A percentile compares a stretch with the other conserved stretches of the same genome.
Evolutionary conservation across 208 protist genomes (phyloP).

Genomic region (Leishmania lainsoni): DNA sequence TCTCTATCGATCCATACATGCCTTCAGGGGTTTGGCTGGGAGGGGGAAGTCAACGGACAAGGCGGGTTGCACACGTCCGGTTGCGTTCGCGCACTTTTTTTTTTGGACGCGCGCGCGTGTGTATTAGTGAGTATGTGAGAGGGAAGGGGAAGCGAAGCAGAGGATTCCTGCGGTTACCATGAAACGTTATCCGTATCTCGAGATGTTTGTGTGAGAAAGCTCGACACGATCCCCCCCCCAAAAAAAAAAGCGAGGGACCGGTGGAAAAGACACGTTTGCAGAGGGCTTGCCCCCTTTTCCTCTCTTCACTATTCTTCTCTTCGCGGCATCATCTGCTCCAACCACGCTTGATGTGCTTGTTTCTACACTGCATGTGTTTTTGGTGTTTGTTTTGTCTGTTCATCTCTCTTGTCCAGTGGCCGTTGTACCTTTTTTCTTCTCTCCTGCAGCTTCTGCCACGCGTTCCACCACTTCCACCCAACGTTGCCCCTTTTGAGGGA

Average conservation of each 20-base stretch:
- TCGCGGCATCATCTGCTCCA: constrained; percentile 1
- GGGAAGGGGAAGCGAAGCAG: neutral
- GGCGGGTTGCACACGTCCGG: neutral
- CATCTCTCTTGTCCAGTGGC: neutral
- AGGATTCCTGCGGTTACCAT: neutral
- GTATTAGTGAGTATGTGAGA: neutral
- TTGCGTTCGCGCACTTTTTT: neutral
- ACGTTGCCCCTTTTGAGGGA: neutral
- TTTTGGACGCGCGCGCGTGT: neutral
- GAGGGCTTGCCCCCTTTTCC: neutral
- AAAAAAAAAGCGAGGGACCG: neutral
- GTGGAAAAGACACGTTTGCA: neutral
- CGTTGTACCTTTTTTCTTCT: neutral
- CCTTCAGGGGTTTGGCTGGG: neutral
- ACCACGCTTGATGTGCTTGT: neutral
- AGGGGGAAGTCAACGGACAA: neutral
- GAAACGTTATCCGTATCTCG: neutral
- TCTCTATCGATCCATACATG: constrained; percentile 4
- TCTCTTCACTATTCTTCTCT: neutral
- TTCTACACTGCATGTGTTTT: neutral
- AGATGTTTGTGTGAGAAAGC: neutral
- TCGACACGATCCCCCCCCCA: too few species aligned
- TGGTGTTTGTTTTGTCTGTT: neutral
- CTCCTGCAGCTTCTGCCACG: neutral
- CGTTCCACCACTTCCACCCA: neutral